Conservation (phyloP, 2,329 filamentous ascomycete genomes). For the Fusarium torulosum region DNA sequence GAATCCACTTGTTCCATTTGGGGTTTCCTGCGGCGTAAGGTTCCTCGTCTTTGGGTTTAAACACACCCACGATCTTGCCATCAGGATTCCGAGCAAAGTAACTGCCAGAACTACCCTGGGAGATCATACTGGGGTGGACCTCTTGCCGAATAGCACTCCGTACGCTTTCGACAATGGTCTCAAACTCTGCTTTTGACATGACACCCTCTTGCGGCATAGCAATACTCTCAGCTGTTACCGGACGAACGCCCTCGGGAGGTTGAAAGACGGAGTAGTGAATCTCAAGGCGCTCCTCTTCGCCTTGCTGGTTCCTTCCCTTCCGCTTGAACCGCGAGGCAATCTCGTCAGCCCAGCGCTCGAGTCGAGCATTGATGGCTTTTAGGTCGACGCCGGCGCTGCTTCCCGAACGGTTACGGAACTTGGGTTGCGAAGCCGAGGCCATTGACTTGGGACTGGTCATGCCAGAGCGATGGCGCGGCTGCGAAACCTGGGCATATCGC, state of each 20-base stretch:
- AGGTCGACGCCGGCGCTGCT: slow-evolving; percentile 95
- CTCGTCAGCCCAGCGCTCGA: slow-evolving; percentile 98
- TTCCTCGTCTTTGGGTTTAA: slow-evolving; percentile 99
- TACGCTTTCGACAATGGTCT: slow-evolving; percentile 91
- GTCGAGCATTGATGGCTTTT: slow-evolving; percentile 95
- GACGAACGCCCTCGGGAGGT: slow-evolving; percentile 86
- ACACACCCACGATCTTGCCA: slow-evolving; percentile 96
- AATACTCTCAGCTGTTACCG: slow-evolving; percentile 80
- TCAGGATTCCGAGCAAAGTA: slow-evolving; percentile 95
- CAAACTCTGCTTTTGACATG: slow-evolving; percentile 85
- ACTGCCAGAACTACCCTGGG: slow-evolving; percentile 96
- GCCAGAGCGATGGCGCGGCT: slow-evolving; percentile 70
- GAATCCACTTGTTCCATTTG: slow-evolving; percentile 99
- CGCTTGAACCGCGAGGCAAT: slow-evolving; percentile 98
- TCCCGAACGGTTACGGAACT: slow-evolving; percentile 62
- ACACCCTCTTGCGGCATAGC: slow-evolving; percentile 72
- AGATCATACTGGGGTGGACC: slow-evolving; percentile 94
- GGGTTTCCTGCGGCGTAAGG: slow-evolving; percentile 97
- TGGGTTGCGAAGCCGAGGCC: slow-evolving; percentile 51
- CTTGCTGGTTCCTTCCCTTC: slow-evolving; percentile 76
- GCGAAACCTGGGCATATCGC: slow-evolving; percentile 73
- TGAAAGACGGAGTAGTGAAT: slow-evolving; percentile 99
- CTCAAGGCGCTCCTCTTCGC: slow-evolving; percentile 88
- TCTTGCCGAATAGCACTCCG: slow-evolving; percentile 88
- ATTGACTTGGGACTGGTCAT: slow-evolving; percentile 67